Evolutionary conservation across 140 eudicot genomes (phyloP), one percentile per base, ranked within the genome.

Genomic region (Oenanthe javanica): DNA sequence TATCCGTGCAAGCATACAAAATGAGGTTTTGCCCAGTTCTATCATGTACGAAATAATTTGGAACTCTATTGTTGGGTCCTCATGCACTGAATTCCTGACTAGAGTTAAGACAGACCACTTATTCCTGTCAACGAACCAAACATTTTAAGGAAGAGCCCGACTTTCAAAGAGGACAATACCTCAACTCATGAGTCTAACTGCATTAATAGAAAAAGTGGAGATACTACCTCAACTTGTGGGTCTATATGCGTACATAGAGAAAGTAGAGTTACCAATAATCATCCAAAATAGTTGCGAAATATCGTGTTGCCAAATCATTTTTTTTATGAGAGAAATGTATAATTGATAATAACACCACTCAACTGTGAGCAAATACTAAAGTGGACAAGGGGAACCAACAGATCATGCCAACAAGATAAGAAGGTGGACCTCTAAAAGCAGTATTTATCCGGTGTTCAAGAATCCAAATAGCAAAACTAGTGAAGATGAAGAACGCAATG

Each of bases 351-450:
- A 63, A n/a, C 31, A 13, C 19, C 43, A 66, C 72, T 66, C 12
- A 66, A 85, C 88, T 82, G 67, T 85, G 88, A 55, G 84, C 82
- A 61, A 69, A 82, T 16, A 85, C 82, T 19, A 82, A 45, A 64
- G 86, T 86, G 61, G 86, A 81, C 49, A 83, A 80, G 45, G 72
- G 45, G 45, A 66, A 66, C 72, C 72, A 66, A 31, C 80, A 79
- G 61, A 57, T 57, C 50, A 66, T 49, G 46, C 80, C 84, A 55
- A 81, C 63, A 75, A 57, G 69, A 16, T 76, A 77, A 19, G 84
- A 63, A 40, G 63, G 73, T 18, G 87, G 75, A 40, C 82, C 84
- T 55, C 73, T 57, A 25, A 88, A 87, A 40, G 79, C 89, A 61
- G 80, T 82, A 78, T 89, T 86, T 67, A 69, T 71, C 16, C 51